Evolutionary conservation across 805 yeast species (phyloP), one percentile per base, ranked within the genome.

Genomic region (Dipodascus geniculatus): DNA sequence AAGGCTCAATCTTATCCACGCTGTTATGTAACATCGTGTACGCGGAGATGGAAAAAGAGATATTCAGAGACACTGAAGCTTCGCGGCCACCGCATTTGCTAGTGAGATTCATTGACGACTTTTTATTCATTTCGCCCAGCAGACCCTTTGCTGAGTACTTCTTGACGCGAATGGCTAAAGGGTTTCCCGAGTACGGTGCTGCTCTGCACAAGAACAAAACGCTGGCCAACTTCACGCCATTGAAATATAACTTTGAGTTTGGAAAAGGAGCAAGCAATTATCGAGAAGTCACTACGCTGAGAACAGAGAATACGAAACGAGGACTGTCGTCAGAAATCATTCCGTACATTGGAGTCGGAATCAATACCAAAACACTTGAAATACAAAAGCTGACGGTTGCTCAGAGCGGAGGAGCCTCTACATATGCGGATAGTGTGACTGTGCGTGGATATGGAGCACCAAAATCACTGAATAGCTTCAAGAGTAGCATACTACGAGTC

Each of bases 31-130:
- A 88, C 57, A 58, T 88, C 0, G 76, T 86, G 0, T 84, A 85
- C 60, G 88, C 85, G 61, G 71, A 75, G 1, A 63, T 90, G 28
- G 74, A 85, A 9, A 57, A 58, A 2, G 56, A 58, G 50, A 59
- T 60, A 59, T 69, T 71, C 22, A 62, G 14, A 63, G 71, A 53
- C 50, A 58, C 4, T 61, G 22, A 48, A 63, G 42, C 42, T 64
- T n/a, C 35, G 56, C 66, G 1, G 23, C 19, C 49, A 47, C 24
- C 67, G 75, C 16, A 55, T 75, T 1, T 63, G 87, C 1, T 54
- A 87, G 4, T 68, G 96, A 52, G 65, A 87, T 20, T 38, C 14
- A 95, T 88, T 0, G 98, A 90, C 67, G 98, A 90, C 64, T 90
- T 90, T 61, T 63, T 90, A 23, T 71, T 87, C n/a, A 67, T 90